Conservation (phyloP, 805 yeast genomes). For the Kodamaea hsintzibuensis region DNA sequence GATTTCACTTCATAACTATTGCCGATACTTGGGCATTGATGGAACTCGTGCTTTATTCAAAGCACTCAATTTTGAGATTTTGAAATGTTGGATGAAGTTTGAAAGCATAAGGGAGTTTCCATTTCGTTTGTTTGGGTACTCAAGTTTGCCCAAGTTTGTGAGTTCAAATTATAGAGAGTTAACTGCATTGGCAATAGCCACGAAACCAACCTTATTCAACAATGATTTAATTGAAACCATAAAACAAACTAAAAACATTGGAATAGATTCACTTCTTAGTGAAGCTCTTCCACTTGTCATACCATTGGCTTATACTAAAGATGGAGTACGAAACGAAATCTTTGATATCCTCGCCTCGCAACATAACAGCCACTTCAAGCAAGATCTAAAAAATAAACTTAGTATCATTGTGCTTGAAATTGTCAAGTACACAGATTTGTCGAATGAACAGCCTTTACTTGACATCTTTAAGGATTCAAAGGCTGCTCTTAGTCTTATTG, state of each 20-base stretch:
- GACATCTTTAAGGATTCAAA: slow-evolving; percentile 10
- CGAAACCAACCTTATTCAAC: slow-evolving; percentile 15
- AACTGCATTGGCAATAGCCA: slow-evolving; percentile 34
- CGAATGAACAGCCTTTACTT: slow-evolving; percentile 23
- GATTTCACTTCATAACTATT: slow-evolving; percentile 24
- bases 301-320: slow-evolving; percentile 44
- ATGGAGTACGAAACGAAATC: slow-evolving; percentile 38
- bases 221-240: slow-evolving; percentile 13
- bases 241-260: slow-evolving; percentile 16
- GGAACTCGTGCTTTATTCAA: slow-evolving; percentile 26
- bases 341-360: slow-evolving; percentile 17
- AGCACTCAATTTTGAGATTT: slow-evolving; percentile 31
- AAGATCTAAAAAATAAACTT: slow-evolving; percentile 25
- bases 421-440: slow-evolving; percentile 41
- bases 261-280: slow-evolving; percentile 20
- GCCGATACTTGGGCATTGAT: slow-evolving; percentile 15
- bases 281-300: slow-evolving; percentile 41
- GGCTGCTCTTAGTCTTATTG: slow-evolving; percentile 10
- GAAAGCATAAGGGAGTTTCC: slow-evolving; percentile 41
- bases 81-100: slow-evolving; percentile 47
- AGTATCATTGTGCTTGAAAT: slow-evolving; percentile 37
- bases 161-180: slow-evolving; percentile 35
- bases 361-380: slow-evolving; percentile 22
- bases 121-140: slow-evolving; percentile 38
- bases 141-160: slow-evolving; percentile 28